Evolutionary conservation across 2,329 filamentous ascomycete species (phyloP), one percentile per base, ranked within the genome.

Genomic region (Aspergillus candidus): DNA sequence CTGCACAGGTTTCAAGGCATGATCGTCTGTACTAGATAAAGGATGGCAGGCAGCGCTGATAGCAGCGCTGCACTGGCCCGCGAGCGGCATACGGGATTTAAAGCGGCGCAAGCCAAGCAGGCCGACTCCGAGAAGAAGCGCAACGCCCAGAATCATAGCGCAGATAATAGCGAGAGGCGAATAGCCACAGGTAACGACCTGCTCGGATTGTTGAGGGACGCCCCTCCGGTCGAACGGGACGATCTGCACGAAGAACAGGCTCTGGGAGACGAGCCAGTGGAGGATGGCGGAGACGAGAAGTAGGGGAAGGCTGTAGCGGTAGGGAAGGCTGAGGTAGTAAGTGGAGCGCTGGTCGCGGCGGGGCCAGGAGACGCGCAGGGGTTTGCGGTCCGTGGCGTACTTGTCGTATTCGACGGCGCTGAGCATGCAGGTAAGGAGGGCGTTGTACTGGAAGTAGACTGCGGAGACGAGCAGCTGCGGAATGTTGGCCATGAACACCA

Each of bases 351-450:
- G 72, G 2, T 51, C 8, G 1, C 57, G 67, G 1, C 46, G 22
- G 0, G 69, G 67, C 0, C 27, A 30, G 0, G 65, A 69, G 0
- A 72, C 69, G 2, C 70, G 59, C 0, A 74, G 60, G 0, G 51
- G 41, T 43, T 67, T 71, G 1, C 55, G 48, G 0, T 29, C 22
- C 0, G 48, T 33, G 4, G 63, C 62, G 54, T 71, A 72, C 1
- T 54, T 51, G 36, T 60, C 69, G 62, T 72, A 80, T 53, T 80
- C 77, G 14, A 60, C 51, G 0, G 67, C 69, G 0, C 72, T 56
- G 2, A 72, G 61, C 57, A 78, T 74, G 3, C 55, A 63, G 1
- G 71, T 79, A 30, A 61, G 51, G 7, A 66, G 44, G 13, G 56
- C 46, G 41, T 66, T 67, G 46, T 58, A 54, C 13, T 53, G 29